Percentiles rank a stretch among this genome's conserved stretches.
phyloP scores from a whole-genome alignment of 1,139 yeast genomes.

The Saccharomycopsis crataegensis region DNA sequence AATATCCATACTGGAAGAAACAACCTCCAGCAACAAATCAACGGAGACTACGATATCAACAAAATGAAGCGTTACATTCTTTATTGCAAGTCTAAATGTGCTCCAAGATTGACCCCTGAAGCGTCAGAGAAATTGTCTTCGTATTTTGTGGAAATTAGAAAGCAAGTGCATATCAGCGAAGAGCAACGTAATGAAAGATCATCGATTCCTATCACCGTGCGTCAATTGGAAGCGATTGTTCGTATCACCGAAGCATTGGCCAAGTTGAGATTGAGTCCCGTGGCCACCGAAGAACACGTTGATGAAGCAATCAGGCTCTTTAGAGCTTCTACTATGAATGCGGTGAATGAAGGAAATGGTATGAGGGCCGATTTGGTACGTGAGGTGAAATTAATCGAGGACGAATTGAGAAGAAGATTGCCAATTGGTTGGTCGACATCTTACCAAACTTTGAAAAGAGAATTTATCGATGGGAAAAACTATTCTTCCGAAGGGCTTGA shows the following conservation, averaged over 20 bases:
- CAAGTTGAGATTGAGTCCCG: constrained; percentile 71
- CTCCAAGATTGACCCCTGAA: constrained; percentile 83
- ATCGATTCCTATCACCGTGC: constrained; percentile 92
- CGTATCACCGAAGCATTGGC: constrained; percentile 96
- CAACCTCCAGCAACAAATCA: constrained; percentile 42
- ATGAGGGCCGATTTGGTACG: constrained; percentile 45
- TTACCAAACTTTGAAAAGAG: constrained; percentile 73
- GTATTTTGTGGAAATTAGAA: constrained; percentile 86
- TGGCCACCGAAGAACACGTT: constrained; percentile 84
- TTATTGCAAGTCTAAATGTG: constrained; percentile 83
- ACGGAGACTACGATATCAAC: constrained; percentile 84
- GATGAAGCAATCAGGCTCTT: constrained; percentile 93
- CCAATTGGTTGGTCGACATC: constrained; percentile 98
- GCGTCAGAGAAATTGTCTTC: constrained; percentile 92
- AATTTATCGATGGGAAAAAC: constrained; percentile 68
- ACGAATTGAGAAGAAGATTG: constrained; percentile 78
- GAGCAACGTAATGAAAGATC: constrained; percentile 80
- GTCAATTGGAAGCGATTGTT: constrained; percentile 95
- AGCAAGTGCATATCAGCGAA: constrained; percentile 76
- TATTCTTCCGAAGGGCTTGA: constrained; percentile 72
- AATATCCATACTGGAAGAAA: constrained; percentile 79
- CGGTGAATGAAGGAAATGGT: constrained; percentile 77
- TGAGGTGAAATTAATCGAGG: constrained; percentile 75
- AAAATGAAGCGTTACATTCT: constrained; percentile 89
- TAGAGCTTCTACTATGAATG: constrained; percentile 97